Conservation (phyloP, 2,329 filamentous ascomycete species). For the Teratosphaeria viscida region DNA sequence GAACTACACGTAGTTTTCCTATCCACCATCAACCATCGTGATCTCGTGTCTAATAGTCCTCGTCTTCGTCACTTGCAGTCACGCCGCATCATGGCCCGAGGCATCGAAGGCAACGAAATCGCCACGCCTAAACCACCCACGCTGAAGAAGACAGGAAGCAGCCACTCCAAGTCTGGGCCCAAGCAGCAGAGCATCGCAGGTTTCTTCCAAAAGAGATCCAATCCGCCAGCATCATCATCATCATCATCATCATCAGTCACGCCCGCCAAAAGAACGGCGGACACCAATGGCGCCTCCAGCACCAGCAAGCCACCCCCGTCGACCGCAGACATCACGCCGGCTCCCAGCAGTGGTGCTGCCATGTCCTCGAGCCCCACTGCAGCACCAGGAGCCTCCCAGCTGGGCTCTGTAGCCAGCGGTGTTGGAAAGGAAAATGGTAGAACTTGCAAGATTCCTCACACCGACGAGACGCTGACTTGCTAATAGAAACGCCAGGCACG, state of each 20-base stretch:
- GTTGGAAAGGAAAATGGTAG: conserved; percentile 46
- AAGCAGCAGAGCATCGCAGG: conserved; percentile 65
- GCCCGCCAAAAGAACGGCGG: conserved; percentile 22
- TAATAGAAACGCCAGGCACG: conserved; percentile 36
- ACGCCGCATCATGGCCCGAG: conserved; percentile 30
- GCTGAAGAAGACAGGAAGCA: conserved; percentile 34
- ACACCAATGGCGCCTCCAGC: conserved; percentile 22
- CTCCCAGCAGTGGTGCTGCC: conserved; percentile 68
- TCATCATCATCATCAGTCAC: conserved; percentile 30
- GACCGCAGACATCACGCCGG: conserved; percentile 51
- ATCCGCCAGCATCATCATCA: conserved; percentile 22
- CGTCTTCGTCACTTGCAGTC: neutral
- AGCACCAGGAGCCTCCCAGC: conserved; percentile 25
- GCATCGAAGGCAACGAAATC: conserved; percentile 38
- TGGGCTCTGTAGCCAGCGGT: conserved; percentile 41
- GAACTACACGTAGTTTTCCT: neutral
- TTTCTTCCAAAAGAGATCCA: conserved; percentile 56
- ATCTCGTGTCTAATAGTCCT: neutral
- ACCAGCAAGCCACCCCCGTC: conserved; percentile 4
- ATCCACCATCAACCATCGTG: neutral
- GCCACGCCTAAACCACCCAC: conserved; percentile 30
- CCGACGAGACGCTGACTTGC: conserved; percentile 21
- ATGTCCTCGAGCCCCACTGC: conserved; percentile 62
- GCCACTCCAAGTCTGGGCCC: conserved; percentile 40
- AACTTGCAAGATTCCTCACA: conserved; percentile 19